Evolutionary conservation across 2,329 filamentous ascomycete species (phyloP).

Genomic region (Ophiognomonia clavigignenti-juglandacearum): DNA sequence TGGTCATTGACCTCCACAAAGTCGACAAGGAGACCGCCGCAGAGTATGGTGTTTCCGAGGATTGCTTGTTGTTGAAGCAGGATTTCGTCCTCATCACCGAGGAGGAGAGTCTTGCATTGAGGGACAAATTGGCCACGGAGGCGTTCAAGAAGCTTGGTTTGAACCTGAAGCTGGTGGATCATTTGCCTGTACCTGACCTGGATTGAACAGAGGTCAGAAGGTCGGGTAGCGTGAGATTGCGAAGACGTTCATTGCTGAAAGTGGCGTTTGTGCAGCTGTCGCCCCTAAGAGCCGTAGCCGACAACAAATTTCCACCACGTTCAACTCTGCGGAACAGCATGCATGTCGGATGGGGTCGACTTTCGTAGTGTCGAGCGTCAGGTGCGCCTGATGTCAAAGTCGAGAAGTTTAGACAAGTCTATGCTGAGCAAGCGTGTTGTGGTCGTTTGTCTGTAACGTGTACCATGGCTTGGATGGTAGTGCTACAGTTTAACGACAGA

Average conservation of each 20-base stretch:
- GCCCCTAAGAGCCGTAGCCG: no score
- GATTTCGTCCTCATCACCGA: constrained; percentile 76
- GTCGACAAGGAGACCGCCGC: constrained; percentile 48
- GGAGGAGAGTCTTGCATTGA: constrained; percentile 60
- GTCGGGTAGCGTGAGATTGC: not conserved
- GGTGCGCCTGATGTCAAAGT: no score
- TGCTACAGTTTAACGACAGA: no score
- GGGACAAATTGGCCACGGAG: constrained; percentile 58
- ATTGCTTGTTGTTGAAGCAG: constrained; percentile 59
- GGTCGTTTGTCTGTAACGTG: no score
- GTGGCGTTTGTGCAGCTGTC: not conserved
- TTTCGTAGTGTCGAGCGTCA: no score
- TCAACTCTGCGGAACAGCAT: no score
- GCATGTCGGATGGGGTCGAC: no score
- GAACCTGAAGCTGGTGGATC: constrained; percentile 69
- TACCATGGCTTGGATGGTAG: no score
- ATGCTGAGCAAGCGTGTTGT: no score
- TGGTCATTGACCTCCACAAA: constrained; percentile 60
- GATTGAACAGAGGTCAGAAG: constrained; percentile 36
- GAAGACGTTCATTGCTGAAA: not conserved
- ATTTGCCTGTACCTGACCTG: constrained; percentile 68
- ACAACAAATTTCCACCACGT: no score
- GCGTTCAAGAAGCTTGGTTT: constrained; percentile 63
- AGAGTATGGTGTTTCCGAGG: constrained; percentile 60
- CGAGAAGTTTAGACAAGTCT: no score